Conservation (phyloP, 257 asterid genomes). For the Nicotiana noctiflora region DNA sequence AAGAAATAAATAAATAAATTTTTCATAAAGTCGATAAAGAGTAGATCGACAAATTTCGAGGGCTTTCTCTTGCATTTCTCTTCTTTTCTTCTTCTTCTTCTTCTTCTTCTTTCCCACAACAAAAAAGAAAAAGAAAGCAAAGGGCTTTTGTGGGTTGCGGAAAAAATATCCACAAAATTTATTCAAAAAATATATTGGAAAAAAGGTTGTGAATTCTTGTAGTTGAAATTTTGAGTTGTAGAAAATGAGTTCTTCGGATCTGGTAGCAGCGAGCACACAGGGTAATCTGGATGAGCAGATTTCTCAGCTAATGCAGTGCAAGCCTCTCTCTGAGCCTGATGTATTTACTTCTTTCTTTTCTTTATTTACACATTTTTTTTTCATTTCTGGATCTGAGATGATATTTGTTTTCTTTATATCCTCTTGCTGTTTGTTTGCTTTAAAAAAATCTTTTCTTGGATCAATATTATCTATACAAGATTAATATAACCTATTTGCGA, state of each 20-base stretch:
- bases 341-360: constrained; percentile 22
- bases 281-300: constrained; percentile 92
- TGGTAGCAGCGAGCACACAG: constrained; percentile 60
- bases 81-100: background rate
- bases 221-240: background rate
- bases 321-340: constrained; percentile 85
- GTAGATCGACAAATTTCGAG: constrained; percentile 25
- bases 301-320: constrained; percentile 95
- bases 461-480: background rate
- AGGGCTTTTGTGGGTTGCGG: background rate
- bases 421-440: background rate
- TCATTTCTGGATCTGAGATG: constrained; percentile 19
- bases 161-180: background rate
- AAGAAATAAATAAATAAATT: background rate
- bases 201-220: background rate
- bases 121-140: background rate
- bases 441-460: background rate
- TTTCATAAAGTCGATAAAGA: background rate
- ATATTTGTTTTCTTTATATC: background rate
- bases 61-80: constrained; percentile 1
- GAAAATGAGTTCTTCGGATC: constrained; percentile 83
- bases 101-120: background rate
- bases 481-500: background rate
- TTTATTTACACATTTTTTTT: background rate
- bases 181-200: background rate